A percentile compares a stretch with the other conserved stretches of the same genome.
phyloP scores from a whole-genome alignment of 805 yeast species.

The Wickerhamomyces mucosus region DNA sequence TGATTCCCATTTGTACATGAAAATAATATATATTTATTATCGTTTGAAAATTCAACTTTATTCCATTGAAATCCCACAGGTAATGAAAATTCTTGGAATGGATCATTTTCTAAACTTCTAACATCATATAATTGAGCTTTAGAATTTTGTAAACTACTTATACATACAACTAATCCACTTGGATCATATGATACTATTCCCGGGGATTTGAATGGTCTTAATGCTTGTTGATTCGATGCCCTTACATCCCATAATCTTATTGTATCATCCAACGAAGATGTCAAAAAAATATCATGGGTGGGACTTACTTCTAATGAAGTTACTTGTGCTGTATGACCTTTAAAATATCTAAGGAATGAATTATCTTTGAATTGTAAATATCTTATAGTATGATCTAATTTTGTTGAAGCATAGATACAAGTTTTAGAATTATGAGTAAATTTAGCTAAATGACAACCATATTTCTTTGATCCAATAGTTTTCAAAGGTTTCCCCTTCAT shows the following conservation, averaged over 20 bases:
- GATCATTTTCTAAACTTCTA: slow-evolving; percentile 47
- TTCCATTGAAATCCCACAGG: slow-evolving; percentile 38
- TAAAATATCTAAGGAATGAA: slow-evolving; percentile 73
- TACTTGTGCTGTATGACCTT: slow-evolving; percentile 78
- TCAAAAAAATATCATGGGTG: slow-evolving; percentile 49
- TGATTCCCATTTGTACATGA: slow-evolving; percentile 49
- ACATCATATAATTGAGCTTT: slow-evolving; percentile 53
- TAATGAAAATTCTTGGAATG: slow-evolving; percentile 37
- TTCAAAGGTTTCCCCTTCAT: slow-evolving; percentile 58
- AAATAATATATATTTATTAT: slow-evolving; percentile 55
- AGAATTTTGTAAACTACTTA: slow-evolving; percentile 37
- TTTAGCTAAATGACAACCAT: slow-evolving; percentile 81
- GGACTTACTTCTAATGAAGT: slow-evolving; percentile 68
- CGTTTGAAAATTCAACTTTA: slow-evolving; percentile 70
- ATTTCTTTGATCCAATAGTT: slow-evolving; percentile 75
- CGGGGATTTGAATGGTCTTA: slow-evolving; percentile 44
- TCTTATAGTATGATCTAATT: slow-evolving; percentile 64
- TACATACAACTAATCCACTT: slow-evolving; percentile 71
- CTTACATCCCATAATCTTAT: slow-evolving; percentile 85
- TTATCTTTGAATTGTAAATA: slow-evolving; percentile 70
- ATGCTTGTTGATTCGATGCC: slow-evolving; percentile 55
- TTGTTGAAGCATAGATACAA: slow-evolving; percentile 79
- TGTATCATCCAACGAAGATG: slow-evolving; percentile 68
- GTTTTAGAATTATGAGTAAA: slow-evolving; percentile 69
- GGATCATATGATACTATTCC: slow-evolving; percentile 70